These are phyloP conservation scores for Rhizopogon sp. DNA, from an alignment of 768 basidiomycete genomes.

Conservation along the genomic window DNA sequence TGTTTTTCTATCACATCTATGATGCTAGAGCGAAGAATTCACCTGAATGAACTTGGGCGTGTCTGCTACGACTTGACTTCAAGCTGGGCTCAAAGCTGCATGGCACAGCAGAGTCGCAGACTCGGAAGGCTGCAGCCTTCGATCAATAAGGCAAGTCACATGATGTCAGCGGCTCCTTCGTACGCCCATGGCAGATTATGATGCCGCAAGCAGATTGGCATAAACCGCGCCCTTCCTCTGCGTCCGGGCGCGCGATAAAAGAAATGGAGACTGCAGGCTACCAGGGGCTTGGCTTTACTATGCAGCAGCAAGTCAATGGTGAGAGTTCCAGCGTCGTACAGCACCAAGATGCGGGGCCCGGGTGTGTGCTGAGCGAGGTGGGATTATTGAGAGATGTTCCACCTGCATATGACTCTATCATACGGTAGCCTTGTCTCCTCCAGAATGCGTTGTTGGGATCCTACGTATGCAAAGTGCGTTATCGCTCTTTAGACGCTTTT, in stretches of 20 bases:
- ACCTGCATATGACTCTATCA: slow-evolving; percentile 24
- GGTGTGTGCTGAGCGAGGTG: slow-evolving; percentile 17
- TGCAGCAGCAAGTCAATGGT: background rate
- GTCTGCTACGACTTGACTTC: no score
- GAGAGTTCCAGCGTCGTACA: slow-evolving; percentile 13
- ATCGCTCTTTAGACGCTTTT: no score
- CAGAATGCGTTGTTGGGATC: no score
- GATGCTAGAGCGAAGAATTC: no score
- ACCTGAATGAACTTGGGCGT: no score
- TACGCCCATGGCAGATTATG: no score
- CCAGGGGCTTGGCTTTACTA: background rate
- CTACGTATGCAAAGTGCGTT: no score
- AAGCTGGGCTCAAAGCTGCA: no score
- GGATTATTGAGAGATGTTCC: slow-evolving; percentile 21
- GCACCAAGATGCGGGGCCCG: slow-evolving; percentile 23
- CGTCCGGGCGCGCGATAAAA: slow-evolving; percentile 9
- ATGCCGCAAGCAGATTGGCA: slow-evolving; percentile 16
- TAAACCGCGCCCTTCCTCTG: slow-evolving; percentile 6
- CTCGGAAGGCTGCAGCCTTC: no score
- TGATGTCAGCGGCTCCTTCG: background rate
- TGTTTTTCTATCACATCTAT: no score
- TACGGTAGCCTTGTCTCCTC: background rate
- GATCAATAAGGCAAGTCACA: no score
- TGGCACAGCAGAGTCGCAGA: no score
- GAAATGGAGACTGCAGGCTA: slow-evolving; percentile 19